Base-by-base conservation (phyloP, 805 yeast species). In the Candida ficus region DNA sequence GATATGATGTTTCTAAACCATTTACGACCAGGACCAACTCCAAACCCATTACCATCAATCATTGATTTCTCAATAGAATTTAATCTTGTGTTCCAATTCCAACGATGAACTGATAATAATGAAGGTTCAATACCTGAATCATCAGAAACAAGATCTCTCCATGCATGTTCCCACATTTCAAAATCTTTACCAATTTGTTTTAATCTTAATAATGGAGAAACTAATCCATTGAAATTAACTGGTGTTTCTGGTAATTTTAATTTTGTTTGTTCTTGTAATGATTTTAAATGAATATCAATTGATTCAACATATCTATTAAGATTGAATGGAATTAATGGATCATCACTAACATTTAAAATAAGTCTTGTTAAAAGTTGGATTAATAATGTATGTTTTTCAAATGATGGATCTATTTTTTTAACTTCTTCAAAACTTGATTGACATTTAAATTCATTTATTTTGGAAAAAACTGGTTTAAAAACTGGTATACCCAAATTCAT, bases 31-130 rank as follows among this genome's bases (percentile, higher is more conserved):
- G 68, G 67, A 16, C 29, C 1, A 75, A 50, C 42, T n/a, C 38
- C 39, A 3, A 45, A 46, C 1, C 76, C 76, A 7, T 62, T 64
- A 2, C 66, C 56, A 7, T 66, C 56, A 9, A 81, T 54, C 47
- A 85, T 73, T 16, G 67, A 58, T 46, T 73, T 73, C 46, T 80
- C 82, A 42, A 85, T 67, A 13, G 63, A 58, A 4, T 75, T 60
- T 52, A 87, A 61, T 45, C 77, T 76, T n/a, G 77, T 71, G 60
- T 90, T 90, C 86, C 93, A 84, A 42, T 76, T 77, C 82, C 86
- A 76, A 52, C 98, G 69, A 47, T 76, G 79, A 34, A 80, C 78
- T 0, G 90, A 73, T 29, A 86, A 63, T 41, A 83, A 57, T 2
- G 88, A 76, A 2, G 95, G 89, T 56, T 90, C 95, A 4, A 78